phyloP scores from a whole-genome alignment of 2,329 filamentous ascomycete genomes.

The Domatiomyces catenatus region DNA sequence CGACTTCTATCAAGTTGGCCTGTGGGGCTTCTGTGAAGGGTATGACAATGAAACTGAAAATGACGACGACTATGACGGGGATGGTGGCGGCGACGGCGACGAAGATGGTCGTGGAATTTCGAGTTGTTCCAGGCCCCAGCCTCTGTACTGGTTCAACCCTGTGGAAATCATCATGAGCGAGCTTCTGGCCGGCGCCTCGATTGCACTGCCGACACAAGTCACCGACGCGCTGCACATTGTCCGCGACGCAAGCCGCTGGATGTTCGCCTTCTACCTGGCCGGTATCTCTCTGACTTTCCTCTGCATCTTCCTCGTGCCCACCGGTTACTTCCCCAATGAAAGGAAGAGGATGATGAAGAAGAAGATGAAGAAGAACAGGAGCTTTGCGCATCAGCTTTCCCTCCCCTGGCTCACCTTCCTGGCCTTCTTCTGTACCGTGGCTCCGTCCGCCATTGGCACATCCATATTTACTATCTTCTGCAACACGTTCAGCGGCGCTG shows the following conservation, averaged over 20 bases:
- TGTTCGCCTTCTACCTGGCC: conserved; percentile 77
- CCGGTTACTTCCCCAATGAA: conserved; percentile 35
- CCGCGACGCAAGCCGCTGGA: conserved; percentile 59
- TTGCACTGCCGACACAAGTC: conserved; percentile 63
- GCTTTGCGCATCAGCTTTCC: conserved; percentile 42
- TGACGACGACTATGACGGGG: too few relatives aligned
- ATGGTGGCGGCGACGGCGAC: too few relatives aligned
- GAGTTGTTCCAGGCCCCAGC: conserved; percentile 52
- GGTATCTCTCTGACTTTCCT: conserved; percentile 55
- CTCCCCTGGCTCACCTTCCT: conserved; percentile 54
- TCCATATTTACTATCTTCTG: conserved; percentile 72
- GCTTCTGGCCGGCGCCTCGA: conserved; percentile 65
- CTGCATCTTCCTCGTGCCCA: conserved; percentile 50
- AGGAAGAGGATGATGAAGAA: too few relatives aligned
- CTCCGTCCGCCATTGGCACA: conserved; percentile 60
- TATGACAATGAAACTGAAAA: too few relatives aligned
- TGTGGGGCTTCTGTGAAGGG: conserved; percentile 88
- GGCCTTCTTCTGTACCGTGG: conserved; percentile 50
- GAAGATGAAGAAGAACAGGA: conserved; percentile 21
- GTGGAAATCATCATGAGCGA: conserved; percentile 66
- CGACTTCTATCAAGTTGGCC: conserved; percentile 83
- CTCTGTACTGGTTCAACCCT: conserved; percentile 82
- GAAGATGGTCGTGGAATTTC: conserved; percentile 62
- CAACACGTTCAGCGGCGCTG: conserved; percentile 51
- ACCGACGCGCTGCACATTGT: conserved; percentile 60